phyloP scores from a whole-genome alignment of 805 yeast genomes.

The Trichomonascus vanleenenianus region DNA sequence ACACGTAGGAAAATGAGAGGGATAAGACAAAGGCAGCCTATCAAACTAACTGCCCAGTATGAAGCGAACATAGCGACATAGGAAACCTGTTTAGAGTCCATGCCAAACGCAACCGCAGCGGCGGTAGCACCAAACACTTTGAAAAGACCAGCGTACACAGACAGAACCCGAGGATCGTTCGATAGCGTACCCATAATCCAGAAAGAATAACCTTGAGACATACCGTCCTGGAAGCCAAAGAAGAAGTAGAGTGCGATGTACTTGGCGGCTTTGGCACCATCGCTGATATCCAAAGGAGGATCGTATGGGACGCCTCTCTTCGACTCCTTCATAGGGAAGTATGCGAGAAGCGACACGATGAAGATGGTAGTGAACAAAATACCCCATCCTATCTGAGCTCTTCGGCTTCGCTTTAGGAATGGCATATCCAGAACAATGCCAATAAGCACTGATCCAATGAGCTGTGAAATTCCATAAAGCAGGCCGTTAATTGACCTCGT shows the following conservation, averaged over 20 bases:
- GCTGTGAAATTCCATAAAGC: conserved; percentile 51
- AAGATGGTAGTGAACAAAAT: conserved; percentile 31
- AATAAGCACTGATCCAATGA: conserved; percentile 43
- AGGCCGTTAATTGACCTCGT: conserved; percentile 53
- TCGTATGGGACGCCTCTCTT: conserved; percentile 11
- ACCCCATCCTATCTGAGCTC: conserved; percentile 41
- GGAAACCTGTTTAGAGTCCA: conserved; percentile 9
- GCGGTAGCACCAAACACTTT: conserved; percentile 41
- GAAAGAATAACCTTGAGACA: conserved; percentile 37
- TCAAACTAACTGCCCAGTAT: conserved; percentile 9
- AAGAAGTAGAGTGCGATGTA: conserved; percentile 42
- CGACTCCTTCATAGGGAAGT: conserved; percentile 13
- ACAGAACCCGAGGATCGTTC: conserved; percentile 28
- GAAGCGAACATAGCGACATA: conserved; percentile 10
- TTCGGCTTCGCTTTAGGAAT: conserved; percentile 32
- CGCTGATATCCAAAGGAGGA: conserved; percentile 11
- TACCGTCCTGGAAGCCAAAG: conserved; percentile 38
- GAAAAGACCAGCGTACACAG: conserved; percentile 36
- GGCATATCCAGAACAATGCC: conserved; percentile 39
- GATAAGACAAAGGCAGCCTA: conserved; percentile 6
- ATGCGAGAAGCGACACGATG: conserved; percentile 33
- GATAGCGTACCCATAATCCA: conserved; percentile 40
- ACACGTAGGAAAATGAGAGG: conserved; percentile 10
- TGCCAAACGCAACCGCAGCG: conserved; percentile 38
- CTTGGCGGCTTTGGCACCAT: conserved; percentile 24